phyloP scores from a whole-genome alignment of 257 asterid species.

The Solanum tarijense region DNA sequence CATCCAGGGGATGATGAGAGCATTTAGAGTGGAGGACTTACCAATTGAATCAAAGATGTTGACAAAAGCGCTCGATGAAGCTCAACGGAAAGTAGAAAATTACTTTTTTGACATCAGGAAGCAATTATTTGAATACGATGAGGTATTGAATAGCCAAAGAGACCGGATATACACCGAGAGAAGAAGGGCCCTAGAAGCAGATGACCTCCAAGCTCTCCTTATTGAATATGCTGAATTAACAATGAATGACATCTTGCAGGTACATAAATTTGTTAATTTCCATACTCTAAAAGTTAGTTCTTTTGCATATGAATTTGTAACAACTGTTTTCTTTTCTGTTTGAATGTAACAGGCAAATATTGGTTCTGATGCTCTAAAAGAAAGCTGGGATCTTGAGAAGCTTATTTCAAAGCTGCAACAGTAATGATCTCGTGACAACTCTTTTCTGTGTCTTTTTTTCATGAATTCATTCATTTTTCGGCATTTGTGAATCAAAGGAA shows the following conservation, averaged over 20 bases:
- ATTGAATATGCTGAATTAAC: constrained; percentile 95
- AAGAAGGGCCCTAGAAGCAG: constrained; percentile 89
- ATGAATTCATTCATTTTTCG: background rate
- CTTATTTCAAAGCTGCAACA: constrained; percentile 82
- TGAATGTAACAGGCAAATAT: constrained; percentile 64
- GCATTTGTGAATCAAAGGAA: background rate
- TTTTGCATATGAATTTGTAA: background rate
- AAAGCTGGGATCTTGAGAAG: constrained; percentile 90
- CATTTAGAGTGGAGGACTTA: constrained; percentile 95
- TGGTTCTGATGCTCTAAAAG: constrained; percentile 74
- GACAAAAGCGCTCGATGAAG: constrained; percentile 97
- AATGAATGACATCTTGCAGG: constrained; percentile 96
- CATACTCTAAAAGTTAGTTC: background rate
- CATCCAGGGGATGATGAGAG: constrained; percentile 91
- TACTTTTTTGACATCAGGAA: constrained; percentile 97
- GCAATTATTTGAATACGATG: constrained; percentile 88
- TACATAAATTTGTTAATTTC: constrained; percentile 10
- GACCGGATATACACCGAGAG: constrained; percentile 93
- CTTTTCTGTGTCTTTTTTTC: background rate
- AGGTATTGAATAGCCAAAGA: constrained; percentile 97
- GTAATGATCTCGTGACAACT: constrained; percentile 28
- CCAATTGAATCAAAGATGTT: constrained; percentile 98
- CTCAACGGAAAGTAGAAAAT: constrained; percentile 95
- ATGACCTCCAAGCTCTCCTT: constrained; percentile 77
- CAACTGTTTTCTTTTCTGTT: background rate